These are phyloP conservation scores for Torulaspora globosa DNA, from an alignment of 1,139 yeast genomes.

Conservation along the genomic window DNA sequence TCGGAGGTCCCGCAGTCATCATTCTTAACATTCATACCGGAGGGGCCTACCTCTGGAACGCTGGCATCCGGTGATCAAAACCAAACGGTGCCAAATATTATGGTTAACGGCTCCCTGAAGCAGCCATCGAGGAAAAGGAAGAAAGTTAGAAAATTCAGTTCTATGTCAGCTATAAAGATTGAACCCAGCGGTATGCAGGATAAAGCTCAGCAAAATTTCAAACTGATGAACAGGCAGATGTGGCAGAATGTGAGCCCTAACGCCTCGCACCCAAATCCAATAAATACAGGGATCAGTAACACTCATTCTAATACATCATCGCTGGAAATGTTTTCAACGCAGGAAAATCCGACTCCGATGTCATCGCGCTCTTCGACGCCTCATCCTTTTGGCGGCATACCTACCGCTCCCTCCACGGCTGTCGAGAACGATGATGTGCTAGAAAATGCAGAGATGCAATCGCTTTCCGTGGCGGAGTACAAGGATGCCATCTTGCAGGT, in stretches of 20 bases:
- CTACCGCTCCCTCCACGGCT: conserved; percentile 16
- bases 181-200: conserved; percentile 13
- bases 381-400: conserved; percentile 12
- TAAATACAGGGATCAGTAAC: conserved; percentile 6
- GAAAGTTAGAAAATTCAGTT: conserved; percentile 4
- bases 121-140: conserved; percentile 11
- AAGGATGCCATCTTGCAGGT: conserved; percentile 35
- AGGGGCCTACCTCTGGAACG: conserved; percentile 13
- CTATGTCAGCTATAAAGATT: conserved; percentile 10
- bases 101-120: conserved; percentile 8
- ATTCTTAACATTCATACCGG: conserved; percentile 16
- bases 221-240: conserved; percentile 23
- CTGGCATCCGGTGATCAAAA: conserved; percentile 10
- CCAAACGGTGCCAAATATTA: conserved; percentile 16
- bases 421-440: conserved; percentile 9
- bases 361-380: conserved; percentile 37
- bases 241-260: conserved; percentile 14
- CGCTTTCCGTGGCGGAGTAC: conserved; percentile 25
- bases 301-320: conserved; percentile 14
- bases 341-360: conserved; percentile 42
- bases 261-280: conserved; percentile 6
- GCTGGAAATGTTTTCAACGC: conserved; percentile 31
- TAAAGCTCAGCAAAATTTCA: conserved; percentile 22
- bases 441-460: conserved; percentile 8
- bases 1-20: background rate